Percentiles rank a stretch among this genome's conserved stretches.
Conservation (phyloP, 345 rosid species). For the Eucalyptus brandiana region DNA sequence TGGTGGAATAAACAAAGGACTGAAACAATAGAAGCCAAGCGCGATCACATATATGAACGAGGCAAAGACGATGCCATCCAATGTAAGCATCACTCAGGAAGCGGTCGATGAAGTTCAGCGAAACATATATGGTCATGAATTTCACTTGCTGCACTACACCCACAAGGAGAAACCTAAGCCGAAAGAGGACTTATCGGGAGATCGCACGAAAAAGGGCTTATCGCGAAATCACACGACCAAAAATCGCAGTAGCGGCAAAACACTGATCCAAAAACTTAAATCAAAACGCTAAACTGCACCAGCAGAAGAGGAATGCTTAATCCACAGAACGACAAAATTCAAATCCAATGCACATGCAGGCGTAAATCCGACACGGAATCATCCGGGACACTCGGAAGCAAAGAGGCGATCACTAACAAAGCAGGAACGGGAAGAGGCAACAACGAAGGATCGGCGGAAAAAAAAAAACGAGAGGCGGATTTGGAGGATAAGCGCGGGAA, state of each 20-base stretch:
- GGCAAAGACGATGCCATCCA: not conserved
- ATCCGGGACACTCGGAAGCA: not conserved
- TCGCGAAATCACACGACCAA: not conserved
- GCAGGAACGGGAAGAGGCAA: not conserved
- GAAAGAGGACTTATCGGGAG: too few relatives aligned
- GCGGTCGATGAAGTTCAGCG: not conserved
- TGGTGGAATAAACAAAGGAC: not conserved
- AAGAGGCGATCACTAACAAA: too few relatives aligned
- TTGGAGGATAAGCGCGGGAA: not conserved
- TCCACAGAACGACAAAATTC: not conserved
- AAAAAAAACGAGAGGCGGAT: not conserved
- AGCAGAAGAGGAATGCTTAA: not conserved
- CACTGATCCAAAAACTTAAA: not conserved
- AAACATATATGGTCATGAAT: not conserved
- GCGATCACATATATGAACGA: not conserved
- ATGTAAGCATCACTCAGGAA: not conserved
- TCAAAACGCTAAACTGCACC: not conserved
- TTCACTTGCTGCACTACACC: not conserved
- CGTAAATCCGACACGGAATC: not conserved
- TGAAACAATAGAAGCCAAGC: not conserved
- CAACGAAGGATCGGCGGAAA: not conserved
- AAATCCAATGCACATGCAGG: not conserved
- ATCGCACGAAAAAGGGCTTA: too few relatives aligned
- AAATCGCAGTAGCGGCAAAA: not conserved
- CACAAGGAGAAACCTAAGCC: not conserved